Percentiles rank a stretch among this genome's conserved stretches.
These are phyloP conservation scores for Sechiopsis laciniata DNA, from an alignment of 306 rosid genomes.

Conservation along the genomic window DNA sequence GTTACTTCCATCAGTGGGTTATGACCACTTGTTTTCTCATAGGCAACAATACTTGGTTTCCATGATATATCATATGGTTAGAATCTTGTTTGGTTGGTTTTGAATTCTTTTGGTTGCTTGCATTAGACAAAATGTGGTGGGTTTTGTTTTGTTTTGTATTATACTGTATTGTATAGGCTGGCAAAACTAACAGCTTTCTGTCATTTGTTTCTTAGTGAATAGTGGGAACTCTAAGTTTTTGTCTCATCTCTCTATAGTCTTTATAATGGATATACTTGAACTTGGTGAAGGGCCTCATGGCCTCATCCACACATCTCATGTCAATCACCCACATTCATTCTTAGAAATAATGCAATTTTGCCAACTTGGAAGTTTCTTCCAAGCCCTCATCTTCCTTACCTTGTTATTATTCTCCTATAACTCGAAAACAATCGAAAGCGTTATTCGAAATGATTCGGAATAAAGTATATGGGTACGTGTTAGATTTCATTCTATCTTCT, in stretches of 20 bases:
- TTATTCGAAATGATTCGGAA: neutral
- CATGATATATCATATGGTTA: too few species aligned
- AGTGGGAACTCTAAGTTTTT: slow-evolving; percentile 4
- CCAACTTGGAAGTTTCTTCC: neutral
- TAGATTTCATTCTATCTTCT: neutral
- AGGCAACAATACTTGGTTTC: too few species aligned
- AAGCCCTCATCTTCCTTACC: neutral
- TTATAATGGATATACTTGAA: neutral
- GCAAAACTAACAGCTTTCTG: neutral
- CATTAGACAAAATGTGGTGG: slow-evolving; percentile 5
- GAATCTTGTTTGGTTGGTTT: neutral
- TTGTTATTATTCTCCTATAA: neutral
- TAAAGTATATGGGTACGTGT: neutral
- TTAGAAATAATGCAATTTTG: neutral
- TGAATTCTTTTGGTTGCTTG: neutral
- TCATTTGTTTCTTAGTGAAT: slow-evolving; percentile 6
- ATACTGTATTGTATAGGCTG: neutral
- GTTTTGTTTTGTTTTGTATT: neutral
- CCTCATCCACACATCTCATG: neutral
- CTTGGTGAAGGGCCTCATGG: neutral
- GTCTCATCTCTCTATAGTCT: neutral
- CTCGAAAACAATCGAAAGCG: neutral
- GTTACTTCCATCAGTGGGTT: too few species aligned
- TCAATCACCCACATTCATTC: neutral
- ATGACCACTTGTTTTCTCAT: too few species aligned